Base-by-base conservation (phyloP, 495 filamentous ascomycete genomes). In the Coniosporium apollinis region DNA sequence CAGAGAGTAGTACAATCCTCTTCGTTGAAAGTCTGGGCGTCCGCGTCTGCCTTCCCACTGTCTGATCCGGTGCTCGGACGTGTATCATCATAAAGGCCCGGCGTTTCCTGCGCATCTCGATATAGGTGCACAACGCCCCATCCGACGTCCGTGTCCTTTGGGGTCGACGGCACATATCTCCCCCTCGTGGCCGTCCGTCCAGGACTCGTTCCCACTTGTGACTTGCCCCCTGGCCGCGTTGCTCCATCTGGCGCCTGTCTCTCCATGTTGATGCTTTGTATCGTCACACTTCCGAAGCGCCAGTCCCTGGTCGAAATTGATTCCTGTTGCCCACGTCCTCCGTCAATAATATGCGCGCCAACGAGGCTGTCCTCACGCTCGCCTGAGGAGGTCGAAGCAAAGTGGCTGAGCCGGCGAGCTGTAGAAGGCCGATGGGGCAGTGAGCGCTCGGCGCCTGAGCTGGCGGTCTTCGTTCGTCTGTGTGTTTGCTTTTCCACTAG, bases 71-170 rank as follows among this genome's bases (percentile, higher is more conserved):
- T 22, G 58, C 59, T 17, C 54, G 48, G 37, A 43, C 31, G 28
- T 34, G 39, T 30, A 42, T 55, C 38, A 46, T 49, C 52, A 43
- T 61, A 52, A 22, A 72, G 55, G 10, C 65, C 61, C 6, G 75
- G 62, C 5, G 75, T 82, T 52, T 87, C 82, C 36, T 82, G 69
- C 4, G 67, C 69, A 56, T 97, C 89, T 2, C 86, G 69, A 45
- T 94, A 97, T 4, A 97, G 61, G 57, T 94, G 89, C 11, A 97
- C 85, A 17, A 96, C 73, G 1, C 89, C 89, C 75, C 80, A 94
- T 8, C 87, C 79, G 19, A 86, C 66, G 39, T 94, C 81, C 13
- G 80, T 79, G 41, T 78, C 71, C 54, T 80, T 75, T 18, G 71
- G 65, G 42, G 80, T 76, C 0, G 84, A 60, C 2, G 81, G 77